Conservation (phyloP, 805 yeast genomes). For the Kodamaea laetipori region DNA sequence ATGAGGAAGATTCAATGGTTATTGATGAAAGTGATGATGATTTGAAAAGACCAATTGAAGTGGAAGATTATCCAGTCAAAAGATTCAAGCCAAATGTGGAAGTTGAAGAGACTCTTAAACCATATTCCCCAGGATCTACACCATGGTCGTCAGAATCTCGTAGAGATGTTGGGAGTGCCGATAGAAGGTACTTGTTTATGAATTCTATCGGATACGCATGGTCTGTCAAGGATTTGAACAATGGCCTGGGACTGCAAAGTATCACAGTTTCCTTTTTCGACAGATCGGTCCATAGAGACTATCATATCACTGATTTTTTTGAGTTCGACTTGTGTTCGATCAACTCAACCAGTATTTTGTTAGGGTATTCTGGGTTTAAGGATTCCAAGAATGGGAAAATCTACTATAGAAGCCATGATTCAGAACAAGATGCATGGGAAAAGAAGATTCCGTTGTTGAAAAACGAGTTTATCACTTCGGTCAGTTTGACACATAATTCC, state of each 20-base stretch:
- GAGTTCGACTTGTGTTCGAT: constrained; percentile 76
- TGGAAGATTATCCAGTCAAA: constrained; percentile 19
- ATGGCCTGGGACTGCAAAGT: constrained; percentile 48
- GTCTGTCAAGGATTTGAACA: constrained; percentile 52
- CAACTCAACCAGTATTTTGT: constrained; percentile 63
- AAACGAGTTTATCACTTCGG: constrained; percentile 66
- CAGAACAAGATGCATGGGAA: constrained; percentile 71
- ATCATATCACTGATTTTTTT: constrained; percentile 77
- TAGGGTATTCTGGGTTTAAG: constrained; percentile 46
- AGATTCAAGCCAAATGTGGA: constrained; percentile 24
- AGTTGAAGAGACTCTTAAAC: constrained; percentile 41
- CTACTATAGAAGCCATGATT: constrained; percentile 69
- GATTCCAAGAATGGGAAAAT: constrained; percentile 36
- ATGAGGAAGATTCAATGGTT: constrained; percentile 37
- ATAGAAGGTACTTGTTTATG: constrained; percentile 78
- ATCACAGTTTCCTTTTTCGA: constrained; percentile 90
- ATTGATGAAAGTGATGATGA: constrained; percentile 33
- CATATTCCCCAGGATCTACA: constrained; percentile 86
- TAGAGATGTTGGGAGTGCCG: constrained; percentile 29
- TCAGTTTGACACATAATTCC: constrained; percentile 53
- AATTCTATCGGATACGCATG: constrained; percentile 81
- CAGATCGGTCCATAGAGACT: constrained; percentile 69
- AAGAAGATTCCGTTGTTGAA: constrained; percentile 52
- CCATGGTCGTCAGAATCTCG: constrained; percentile 55
- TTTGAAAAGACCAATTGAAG: constrained; percentile 10